Evolutionary conservation across 192 early-diverging fungal species (phyloP).

Genomic region (Podila minutissima): DNA sequence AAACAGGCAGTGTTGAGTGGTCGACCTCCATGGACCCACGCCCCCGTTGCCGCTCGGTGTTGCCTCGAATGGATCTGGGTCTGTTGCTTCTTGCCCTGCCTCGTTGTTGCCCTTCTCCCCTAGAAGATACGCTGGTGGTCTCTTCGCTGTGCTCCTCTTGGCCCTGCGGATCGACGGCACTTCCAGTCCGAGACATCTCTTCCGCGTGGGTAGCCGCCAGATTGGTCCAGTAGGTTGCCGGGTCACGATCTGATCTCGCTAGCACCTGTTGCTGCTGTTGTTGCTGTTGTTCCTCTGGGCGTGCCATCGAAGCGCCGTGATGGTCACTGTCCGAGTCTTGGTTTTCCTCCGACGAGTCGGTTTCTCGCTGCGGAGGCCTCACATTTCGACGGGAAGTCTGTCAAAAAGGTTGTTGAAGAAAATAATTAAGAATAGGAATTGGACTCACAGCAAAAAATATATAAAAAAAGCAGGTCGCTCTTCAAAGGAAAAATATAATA

Average conservation of each 20-base stretch:
- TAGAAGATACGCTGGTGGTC: no score
- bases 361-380: background rate
- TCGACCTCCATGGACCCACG: no score
- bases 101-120: no score
- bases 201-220: constrained; percentile 20
- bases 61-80: no score
- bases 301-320: background rate
- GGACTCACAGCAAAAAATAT: background rate
- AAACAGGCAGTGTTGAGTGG: background rate
- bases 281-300: background rate
- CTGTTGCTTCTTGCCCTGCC: no score
- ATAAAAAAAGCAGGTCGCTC: background rate
- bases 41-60: no score
- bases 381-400: background rate
- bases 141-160: no score
- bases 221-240: constrained; percentile 8
- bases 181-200: background rate
- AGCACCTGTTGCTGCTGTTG: background rate
- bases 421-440: background rate
- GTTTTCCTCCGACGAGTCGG: background rate
- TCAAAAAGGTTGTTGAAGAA: background rate
- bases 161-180: background rate
- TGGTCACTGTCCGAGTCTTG: background rate
- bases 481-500: background rate
- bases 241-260: background rate